These are phyloP conservation scores for Scalesia atractyloides DNA, from an alignment of 129 eudicot species.

Conservation along the genomic window DNA sequence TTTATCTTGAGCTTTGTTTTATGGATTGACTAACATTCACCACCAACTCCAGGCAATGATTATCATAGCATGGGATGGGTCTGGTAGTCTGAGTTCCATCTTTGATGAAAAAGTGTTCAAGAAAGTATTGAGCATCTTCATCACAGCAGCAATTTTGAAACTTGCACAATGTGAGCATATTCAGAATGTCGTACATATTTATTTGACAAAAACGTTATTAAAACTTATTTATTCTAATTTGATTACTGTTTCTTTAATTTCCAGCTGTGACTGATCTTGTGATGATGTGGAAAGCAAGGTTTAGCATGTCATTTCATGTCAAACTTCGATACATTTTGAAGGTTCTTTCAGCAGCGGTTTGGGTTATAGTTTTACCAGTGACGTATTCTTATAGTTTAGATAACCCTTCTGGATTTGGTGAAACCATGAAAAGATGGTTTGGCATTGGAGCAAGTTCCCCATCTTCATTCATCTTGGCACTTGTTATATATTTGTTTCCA, in stretches of 20 bases:
- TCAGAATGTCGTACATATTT: not conserved
- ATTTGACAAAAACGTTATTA: not conserved
- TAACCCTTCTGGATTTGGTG: slow-evolving; percentile 78
- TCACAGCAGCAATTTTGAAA: slow-evolving; percentile 82
- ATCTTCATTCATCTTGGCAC: slow-evolving; percentile 74
- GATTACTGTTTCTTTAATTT: not conserved
- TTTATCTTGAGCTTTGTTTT: not conserved
- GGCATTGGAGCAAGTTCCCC: slow-evolving; percentile 62
- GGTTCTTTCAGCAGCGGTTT: slow-evolving; percentile 69
- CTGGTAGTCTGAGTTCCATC: slow-evolving; percentile 55
- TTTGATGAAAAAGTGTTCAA: slow-evolving; percentile 63
- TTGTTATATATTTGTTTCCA: slow-evolving; percentile 77
- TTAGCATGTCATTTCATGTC: slow-evolving; percentile 79
- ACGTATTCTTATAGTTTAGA: slow-evolving; percentile 89
- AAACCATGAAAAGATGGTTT: slow-evolving; percentile 82
- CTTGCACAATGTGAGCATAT: slow-evolving; percentile 60
- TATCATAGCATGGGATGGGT: slow-evolving; percentile 82
- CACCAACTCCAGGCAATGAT: slow-evolving; percentile 73
- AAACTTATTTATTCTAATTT: not conserved
- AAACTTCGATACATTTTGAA: slow-evolving; percentile 85
- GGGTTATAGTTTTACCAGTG: slow-evolving; percentile 83
- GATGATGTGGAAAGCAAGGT: slow-evolving; percentile 93
- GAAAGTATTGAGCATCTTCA: slow-evolving; percentile 79
- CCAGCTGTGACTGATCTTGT: slow-evolving; percentile 77
- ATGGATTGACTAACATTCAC: slow-evolving; percentile 18